phyloP scores from a whole-genome alignment of 306 rosid species.

The Malus sylvestris region DNA sequence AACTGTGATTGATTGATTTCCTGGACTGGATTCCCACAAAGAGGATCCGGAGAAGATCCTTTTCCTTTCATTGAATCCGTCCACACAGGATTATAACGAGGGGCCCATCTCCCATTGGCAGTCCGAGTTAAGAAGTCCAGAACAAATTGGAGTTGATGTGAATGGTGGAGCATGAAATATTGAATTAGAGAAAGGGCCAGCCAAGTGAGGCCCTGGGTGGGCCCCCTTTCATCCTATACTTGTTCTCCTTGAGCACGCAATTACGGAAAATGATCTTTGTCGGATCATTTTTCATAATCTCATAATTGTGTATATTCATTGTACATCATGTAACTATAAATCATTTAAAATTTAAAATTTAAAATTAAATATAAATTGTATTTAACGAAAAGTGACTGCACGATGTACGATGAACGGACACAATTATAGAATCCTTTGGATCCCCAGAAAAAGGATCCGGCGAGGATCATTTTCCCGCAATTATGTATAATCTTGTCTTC shows the following conservation, averaged over 20 bases:
- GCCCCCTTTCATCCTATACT: background rate
- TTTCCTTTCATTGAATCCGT: background rate
- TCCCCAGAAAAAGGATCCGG: too few species aligned
- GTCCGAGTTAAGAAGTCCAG: background rate
- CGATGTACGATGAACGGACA: fast-evolving
- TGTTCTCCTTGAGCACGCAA: background rate
- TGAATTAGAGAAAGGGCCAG: background rate
- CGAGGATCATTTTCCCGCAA: background rate
- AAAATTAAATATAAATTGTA: too few species aligned
- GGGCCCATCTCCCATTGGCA: background rate
- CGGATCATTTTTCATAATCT: too few species aligned
- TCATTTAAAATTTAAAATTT: too few species aligned
- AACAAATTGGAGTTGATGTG: background rate
- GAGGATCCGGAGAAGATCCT: too few species aligned
- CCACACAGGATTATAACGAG: background rate
- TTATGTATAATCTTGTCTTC: background rate
- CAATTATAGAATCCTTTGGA: too few species aligned
- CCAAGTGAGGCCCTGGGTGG: background rate
- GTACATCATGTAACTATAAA: too few species aligned
- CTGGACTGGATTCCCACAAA: fast-evolving
- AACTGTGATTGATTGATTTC: too few species aligned
- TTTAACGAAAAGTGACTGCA: too few species aligned
- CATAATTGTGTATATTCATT: too few species aligned
- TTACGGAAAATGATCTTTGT: too few species aligned
- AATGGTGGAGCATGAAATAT: background rate